phyloP scores from a whole-genome alignment of 306 rosid species.

The Ormosia emarginata region DNA sequence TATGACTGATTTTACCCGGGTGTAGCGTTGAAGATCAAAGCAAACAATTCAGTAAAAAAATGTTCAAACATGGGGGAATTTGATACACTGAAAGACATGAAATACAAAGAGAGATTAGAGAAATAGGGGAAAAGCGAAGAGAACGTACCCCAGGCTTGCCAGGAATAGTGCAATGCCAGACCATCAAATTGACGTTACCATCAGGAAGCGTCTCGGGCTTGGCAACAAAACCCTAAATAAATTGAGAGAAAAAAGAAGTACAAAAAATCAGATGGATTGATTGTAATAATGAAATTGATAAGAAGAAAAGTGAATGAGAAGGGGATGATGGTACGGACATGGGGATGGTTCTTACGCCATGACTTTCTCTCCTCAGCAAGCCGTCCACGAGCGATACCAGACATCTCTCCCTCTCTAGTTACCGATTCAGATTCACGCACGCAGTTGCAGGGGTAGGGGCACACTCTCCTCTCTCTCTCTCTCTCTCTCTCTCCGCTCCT shows the following conservation, averaged over 20 bases:
- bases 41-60: no score
- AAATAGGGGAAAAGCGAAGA: not conserved
- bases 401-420: slow-evolving; percentile 29
- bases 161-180: slow-evolving; percentile 95
- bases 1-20: no score
- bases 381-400: slow-evolving; percentile 92
- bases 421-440: not conserved
- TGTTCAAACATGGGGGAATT: no score
- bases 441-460: no score
- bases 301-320: not conserved
- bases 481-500: no score
- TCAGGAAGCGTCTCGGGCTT: slow-evolving; percentile 80
- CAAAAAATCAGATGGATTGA: not conserved
- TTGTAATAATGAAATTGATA: no score
- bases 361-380: slow-evolving; percentile 90
- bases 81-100: no score
- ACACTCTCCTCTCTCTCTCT: no score
- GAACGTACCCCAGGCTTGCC: slow-evolving; percentile 75
- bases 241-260: no score
- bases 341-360: slow-evolving; percentile 96
- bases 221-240: slow-evolving; percentile 86
- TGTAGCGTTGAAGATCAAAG: no score
- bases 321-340: slow-evolving; percentile 47
- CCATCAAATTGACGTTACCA: slow-evolving; percentile 88
- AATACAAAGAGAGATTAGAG: no score